Evolutionary conservation across 495 filamentous ascomycete genomes (phyloP).

Genomic region (Cenococcum geophilum): DNA sequence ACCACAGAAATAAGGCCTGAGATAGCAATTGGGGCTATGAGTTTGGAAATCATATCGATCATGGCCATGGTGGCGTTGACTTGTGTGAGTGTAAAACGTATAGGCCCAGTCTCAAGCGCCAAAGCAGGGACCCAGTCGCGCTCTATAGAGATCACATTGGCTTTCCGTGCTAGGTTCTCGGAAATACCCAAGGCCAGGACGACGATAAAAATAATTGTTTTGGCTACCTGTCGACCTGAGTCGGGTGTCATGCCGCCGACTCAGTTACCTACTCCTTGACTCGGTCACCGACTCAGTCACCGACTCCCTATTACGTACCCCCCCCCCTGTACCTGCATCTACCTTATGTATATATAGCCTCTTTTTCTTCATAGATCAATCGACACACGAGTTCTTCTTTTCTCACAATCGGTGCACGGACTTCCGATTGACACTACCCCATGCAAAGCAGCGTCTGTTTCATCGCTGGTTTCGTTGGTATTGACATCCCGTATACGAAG

Average conservation of each 20-base stretch:
- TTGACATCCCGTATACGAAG: not conserved
- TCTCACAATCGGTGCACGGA: too few relatives aligned
- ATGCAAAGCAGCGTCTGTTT: not conserved
- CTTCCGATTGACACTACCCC: too few relatives aligned
- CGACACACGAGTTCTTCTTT: too few relatives aligned
- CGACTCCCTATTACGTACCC: too few relatives aligned
- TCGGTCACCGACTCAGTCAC: too few relatives aligned
- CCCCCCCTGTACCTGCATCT: too few relatives aligned
- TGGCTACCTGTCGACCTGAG: too few relatives aligned
- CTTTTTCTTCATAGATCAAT: too few relatives aligned
- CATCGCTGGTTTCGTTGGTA: not conserved
- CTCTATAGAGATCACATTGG: conserved; percentile 10
- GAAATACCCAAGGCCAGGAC: not conserved
- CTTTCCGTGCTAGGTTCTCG: conserved; percentile 5
- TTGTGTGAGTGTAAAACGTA: conserved; percentile 1
- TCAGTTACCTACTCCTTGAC: too few relatives aligned
- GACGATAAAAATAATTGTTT: not conserved
- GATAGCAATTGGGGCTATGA: conserved; percentile 5
- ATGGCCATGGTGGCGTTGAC: conserved; percentile 1
- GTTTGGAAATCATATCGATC: conserved; percentile 7
- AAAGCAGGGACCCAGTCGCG: conserved; percentile 8
- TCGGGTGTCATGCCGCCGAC: too few relatives aligned
- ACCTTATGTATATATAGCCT: too few relatives aligned
- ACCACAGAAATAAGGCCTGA: conserved; percentile 2
- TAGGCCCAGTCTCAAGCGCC: not conserved